Evolutionary conservation across 495 filamentous ascomycete genomes (phyloP), one percentile per base, ranked within the genome.

Genomic region (Melanomma pulvis-pyrius): DNA sequence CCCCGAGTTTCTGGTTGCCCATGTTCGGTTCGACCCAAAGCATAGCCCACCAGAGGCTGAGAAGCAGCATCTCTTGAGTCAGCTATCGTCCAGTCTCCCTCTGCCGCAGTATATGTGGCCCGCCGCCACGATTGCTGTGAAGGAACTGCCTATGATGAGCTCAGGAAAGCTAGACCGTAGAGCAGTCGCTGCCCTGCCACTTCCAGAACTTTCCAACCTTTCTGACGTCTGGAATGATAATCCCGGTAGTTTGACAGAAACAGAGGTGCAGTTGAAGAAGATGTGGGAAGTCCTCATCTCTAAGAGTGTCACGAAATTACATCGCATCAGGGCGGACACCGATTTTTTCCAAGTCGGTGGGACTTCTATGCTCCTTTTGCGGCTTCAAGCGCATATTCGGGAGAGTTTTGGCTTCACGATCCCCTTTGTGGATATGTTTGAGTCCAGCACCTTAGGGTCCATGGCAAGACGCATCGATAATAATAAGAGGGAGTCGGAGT

Each of bases 281-380:
- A 19, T 60, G 2, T 60, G 57, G 57, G 12, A 60, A 21, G 19
- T n/a, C 2, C 22, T 49, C 5, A 26, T 60, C 6, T 11, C 32
- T 11, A 6, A 47, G 41, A 21, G 25, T 19, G 4, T 19, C 22
- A 12, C 24, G n/a, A n/a, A n/a, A n/a, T n/a, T n/a, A n/a, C 32
- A 49, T 49, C 32, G 24, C 8, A 44, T 59, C 36, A 21, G 6
- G 5, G 7, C n/a, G 12, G 39, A 49, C 39, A 48, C 57, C 13
- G 57, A 60, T 17, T 60, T 60, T 29, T 60, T 60, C 17, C 39
- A 28, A 1, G 36, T 60, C 7, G 57, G 57, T 1, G 57, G 57
- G 17, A 49, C 44, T 11, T 60, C 57, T 6, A 26, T 60, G 8
- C 44, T 60, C 9, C 57, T 60, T 24, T 13, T 49, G 1, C 2